Conservation (phyloP, 768 basidiomycete species). For the Auricularia auricula-judae region DNA sequence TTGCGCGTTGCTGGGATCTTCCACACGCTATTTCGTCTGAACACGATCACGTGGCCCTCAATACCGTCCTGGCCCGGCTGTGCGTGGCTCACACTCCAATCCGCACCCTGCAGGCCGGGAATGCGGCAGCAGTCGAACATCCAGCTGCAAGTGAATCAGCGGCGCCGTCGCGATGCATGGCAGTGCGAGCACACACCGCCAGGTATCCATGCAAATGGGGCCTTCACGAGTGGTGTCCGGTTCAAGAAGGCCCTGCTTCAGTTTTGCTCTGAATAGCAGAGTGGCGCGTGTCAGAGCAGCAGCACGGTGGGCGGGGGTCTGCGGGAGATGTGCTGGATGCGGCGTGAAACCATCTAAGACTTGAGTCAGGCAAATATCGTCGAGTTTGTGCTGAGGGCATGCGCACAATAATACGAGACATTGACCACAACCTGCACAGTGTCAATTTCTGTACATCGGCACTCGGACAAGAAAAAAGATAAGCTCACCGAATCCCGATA, state of each 20-base stretch:
- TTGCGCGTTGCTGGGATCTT: conserved; percentile 52
- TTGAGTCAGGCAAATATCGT: neutral
- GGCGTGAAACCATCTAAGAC: conserved; percentile 62
- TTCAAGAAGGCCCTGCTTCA: conserved; percentile 52
- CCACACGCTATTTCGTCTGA: conserved; percentile 82
- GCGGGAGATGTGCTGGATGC: conserved; percentile 49
- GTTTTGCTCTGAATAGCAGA: conserved; percentile 60
- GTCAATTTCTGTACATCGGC: conserved; percentile 1
- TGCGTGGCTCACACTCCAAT: conserved; percentile 68
- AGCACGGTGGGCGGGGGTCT: conserved; percentile 52
- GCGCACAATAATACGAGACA: conserved; percentile 87
- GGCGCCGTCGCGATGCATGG: neutral
- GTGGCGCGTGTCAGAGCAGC: conserved; percentile 59
- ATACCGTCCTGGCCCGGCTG: conserved; percentile 42
- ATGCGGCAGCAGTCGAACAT: conserved; percentile 88
- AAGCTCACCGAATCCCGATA: conserved; percentile 72
- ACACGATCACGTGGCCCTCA: conserved; percentile 70
- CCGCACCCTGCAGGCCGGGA: conserved; percentile 59
- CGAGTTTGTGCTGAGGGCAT: neutral
- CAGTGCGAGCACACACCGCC: conserved; percentile 35
- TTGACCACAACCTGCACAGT: conserved; percentile 63
- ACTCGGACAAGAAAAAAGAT: neutral
- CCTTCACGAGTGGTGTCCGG: conserved; percentile 60
- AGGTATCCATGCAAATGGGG: conserved; percentile 79
- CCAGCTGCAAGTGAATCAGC: conserved; percentile 39